These are phyloP conservation scores for Phytophthora citricola DNA, from an alignment of 352 stramenopile genomes.

Conservation along the genomic window DNA sequence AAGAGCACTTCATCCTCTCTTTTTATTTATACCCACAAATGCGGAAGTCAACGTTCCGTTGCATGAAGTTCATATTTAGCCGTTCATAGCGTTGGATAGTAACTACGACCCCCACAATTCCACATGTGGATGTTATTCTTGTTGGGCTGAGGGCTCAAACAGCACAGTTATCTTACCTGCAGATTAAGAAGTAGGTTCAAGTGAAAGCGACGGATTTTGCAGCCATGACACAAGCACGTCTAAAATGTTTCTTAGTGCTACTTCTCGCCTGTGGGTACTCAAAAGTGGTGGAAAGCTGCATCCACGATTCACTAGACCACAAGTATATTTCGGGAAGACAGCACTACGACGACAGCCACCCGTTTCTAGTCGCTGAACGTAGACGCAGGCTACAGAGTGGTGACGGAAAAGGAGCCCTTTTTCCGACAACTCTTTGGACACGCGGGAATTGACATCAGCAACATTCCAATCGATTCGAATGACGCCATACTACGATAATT, in stretches of 20 bases:
- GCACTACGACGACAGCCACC: conserved; percentile 28
- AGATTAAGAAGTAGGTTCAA: too few relatives aligned
- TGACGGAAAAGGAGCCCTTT: conserved; percentile 1
- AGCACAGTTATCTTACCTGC: too few relatives aligned
- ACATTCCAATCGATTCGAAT: conserved; percentile 66
- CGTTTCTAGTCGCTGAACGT: conserved; percentile 24
- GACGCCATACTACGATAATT: conserved; percentile 69
- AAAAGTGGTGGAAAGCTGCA: conserved; percentile 24
- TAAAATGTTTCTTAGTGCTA: conserved; percentile 4
- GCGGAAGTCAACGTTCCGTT: too few relatives aligned
- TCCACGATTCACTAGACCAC: conserved; percentile 41
- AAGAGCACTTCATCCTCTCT: too few relatives aligned
- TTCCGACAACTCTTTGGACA: background rate
- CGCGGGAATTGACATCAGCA: conserved; percentile 20
- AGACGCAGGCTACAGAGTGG: conserved; percentile 8
- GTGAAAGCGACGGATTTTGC: too few relatives aligned
- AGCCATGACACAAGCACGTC: too few relatives aligned
- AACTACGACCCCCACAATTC: too few relatives aligned
- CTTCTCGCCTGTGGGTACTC: conserved; percentile 7
- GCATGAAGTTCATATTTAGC: too few relatives aligned
- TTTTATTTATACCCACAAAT: too few relatives aligned
- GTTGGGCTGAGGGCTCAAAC: too few relatives aligned
- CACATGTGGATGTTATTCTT: too few relatives aligned
- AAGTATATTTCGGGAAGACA: conserved; percentile 19
- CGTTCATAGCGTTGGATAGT: too few relatives aligned